Evolutionary conservation across 2,329 filamentous ascomycete species (phyloP), one percentile per base, ranked within the genome.

Genomic region (Penicillium concentricum): DNA sequence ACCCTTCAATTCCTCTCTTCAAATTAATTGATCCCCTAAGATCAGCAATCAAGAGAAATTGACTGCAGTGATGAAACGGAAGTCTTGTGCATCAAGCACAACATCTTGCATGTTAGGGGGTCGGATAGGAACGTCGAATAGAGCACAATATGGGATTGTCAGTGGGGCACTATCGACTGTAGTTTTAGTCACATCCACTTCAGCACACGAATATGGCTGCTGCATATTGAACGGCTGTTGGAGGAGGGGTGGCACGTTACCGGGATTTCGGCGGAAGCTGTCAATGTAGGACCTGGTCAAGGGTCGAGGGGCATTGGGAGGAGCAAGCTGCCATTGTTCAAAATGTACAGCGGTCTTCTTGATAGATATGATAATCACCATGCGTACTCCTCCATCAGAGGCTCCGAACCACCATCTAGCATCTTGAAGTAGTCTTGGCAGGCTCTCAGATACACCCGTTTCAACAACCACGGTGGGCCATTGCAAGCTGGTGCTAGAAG

Each of bases 401-500:
- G 37, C 41, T 30, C 26, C 22, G 32, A 58, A 56, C 51, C 45
- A 56, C 39, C 55, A 39, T 24, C 12, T 24, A 45, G 55, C 38
- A 34, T 57, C 44, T 42, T 48, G n/a, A 41, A 15, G 50, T 28
- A 48, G 51, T 24, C 39, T 43, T 34, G 34, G 32, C 4, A 48
- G 39, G n/a, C 50, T 54, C 41, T 57, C 44, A 22, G 51, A 45
- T 24, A 57, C 50, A 44, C 55, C 50, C 15, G 43, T 49, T 30
- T 54, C 44, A 35, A 57, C 20, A 38, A 54, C 51, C 24, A 57
- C 8, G n/a, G 51, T 42, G 13, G 51, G 50, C 50, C 51, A 57
- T 49, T n/a, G 42, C 5, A 44, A 44, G 5, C n/a, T 44, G 2
- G 42, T 44, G 2, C 42, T 18, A 44, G 26, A 44, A 2, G 42